These are phyloP conservation scores for Colletotrichum cereale DNA, from an alignment of 2,329 filamentous ascomycete genomes.

Conservation along the genomic window DNA sequence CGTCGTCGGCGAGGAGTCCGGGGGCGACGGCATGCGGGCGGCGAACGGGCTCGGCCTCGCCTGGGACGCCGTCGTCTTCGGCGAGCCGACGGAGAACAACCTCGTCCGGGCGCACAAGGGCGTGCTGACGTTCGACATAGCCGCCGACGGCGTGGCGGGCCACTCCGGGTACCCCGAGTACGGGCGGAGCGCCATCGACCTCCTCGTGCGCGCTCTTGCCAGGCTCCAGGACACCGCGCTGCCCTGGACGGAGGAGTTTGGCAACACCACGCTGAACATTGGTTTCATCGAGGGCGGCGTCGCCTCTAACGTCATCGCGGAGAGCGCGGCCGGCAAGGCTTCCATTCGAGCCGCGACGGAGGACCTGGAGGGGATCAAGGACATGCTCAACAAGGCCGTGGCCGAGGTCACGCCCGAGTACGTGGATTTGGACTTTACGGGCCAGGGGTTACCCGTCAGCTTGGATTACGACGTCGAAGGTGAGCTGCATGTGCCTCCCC, in stretches of 20 bases:
- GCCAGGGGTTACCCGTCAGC: constrained; percentile 81
- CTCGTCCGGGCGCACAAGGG: constrained; percentile 95
- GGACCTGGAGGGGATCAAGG: constrained; percentile 67
- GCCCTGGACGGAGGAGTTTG: constrained; percentile 81
- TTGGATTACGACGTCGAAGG: constrained; percentile 86
- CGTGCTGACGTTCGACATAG: constrained; percentile 74
- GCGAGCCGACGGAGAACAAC: constrained; percentile 91
- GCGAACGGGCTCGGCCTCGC: constrained; percentile 49
- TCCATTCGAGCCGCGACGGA: constrained; percentile 83
- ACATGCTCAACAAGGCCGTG: constrained; percentile 67
- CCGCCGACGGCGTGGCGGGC: constrained; percentile 79
- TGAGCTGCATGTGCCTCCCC: constrained; percentile 47
- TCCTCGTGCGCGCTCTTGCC: constrained; percentile 78
- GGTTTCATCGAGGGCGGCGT: constrained; percentile 84
- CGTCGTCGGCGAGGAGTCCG: constrained; percentile 86
- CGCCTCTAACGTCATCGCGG: constrained; percentile 88
- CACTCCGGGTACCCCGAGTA: constrained; percentile 95
- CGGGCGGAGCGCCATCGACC: constrained; percentile 85
- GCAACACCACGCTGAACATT: constrained; percentile 90
- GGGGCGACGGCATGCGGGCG: constrained; percentile 82
- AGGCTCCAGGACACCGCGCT: constrained; percentile 76
- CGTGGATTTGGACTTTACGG: constrained; percentile 72
- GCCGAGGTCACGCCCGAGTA: constrained; percentile 66
- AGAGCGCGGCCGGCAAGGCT: constrained; percentile 75
- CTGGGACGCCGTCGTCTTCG: constrained; percentile 83